Evolutionary conservation across 495 filamentous ascomycete species (phyloP).

Genomic region (Cryomyces minteri): DNA sequence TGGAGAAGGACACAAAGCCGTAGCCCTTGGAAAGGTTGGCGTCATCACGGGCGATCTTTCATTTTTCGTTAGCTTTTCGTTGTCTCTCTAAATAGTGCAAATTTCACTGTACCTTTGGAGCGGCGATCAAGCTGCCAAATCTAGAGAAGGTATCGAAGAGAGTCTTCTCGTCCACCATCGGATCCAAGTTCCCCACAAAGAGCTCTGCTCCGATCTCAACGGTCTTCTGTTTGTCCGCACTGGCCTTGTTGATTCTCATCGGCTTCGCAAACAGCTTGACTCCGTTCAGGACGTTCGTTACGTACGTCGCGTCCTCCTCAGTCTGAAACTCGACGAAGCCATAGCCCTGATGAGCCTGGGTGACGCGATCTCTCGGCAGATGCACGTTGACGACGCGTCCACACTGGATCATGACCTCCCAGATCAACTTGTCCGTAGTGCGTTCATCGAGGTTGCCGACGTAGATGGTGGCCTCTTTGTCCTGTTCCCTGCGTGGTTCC

Average conservation of each 20-base stretch:
- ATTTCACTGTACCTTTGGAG: constrained; percentile 68
- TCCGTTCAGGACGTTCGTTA: constrained; percentile 90
- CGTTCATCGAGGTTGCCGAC: constrained; percentile 97
- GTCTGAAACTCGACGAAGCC: constrained; percentile 97
- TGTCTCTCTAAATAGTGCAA: no score
- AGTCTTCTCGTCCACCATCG: constrained; percentile 86
- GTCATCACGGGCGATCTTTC: constrained; percentile 74
- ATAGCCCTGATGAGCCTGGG: constrained; percentile 91
- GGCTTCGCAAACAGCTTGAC: constrained; percentile 86
- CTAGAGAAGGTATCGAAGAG: constrained; percentile 95
- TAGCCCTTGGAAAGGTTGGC: constrained; percentile 86
- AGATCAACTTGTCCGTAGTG: constrained; percentile 74
- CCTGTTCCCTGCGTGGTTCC: constrained; percentile 59
- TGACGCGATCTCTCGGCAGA: constrained; percentile 92
- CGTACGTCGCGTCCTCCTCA: constrained; percentile 94
- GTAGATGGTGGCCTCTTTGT: constrained; percentile 97
- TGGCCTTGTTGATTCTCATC: constrained; percentile 91
- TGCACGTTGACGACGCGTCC: constrained; percentile 96
- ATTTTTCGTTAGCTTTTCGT: not conserved
- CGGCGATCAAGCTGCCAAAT: constrained; percentile 67
- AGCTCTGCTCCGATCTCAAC: constrained; percentile 94
- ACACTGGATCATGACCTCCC: constrained; percentile 95
- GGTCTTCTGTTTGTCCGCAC: constrained; percentile 90
- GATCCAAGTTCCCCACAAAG: constrained; percentile 90
- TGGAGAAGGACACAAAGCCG: constrained; percentile 86